Conservation (phyloP, 495 filamentous ascomycete genomes). For the Aspergillus avenaceus region DNA sequence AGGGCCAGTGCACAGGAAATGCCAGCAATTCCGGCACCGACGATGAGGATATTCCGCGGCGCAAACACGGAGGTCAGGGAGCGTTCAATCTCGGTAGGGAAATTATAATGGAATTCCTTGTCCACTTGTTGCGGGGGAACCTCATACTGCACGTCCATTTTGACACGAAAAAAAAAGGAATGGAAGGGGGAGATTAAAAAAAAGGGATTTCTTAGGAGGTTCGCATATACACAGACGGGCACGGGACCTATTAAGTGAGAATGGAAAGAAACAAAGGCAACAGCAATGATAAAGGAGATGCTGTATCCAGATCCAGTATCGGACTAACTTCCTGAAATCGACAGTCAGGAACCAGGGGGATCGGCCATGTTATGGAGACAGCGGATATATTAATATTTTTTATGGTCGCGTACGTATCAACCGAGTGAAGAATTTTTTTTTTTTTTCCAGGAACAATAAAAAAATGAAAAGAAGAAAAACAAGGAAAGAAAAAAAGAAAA, state of each 20-base stretch:
- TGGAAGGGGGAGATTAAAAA: background rate
- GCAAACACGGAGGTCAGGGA: conserved; percentile 11
- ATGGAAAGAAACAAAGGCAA: background rate
- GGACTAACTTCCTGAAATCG: background rate
- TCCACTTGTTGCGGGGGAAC: background rate
- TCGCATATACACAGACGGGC: background rate
- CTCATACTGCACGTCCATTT: conserved; percentile 4
- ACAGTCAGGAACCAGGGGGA: background rate
- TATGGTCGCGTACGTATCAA: background rate
- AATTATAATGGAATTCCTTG: conserved; percentile 6
- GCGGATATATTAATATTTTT: background rate
- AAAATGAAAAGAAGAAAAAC: background rate
- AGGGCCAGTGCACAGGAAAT: conserved; percentile 51
- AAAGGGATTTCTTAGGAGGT: too few species aligned
- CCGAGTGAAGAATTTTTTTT: background rate
- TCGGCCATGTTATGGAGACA: background rate
- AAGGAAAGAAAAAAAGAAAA: background rate
- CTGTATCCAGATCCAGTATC: background rate
- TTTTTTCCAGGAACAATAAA: background rate
- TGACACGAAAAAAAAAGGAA: background rate
- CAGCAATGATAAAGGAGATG: background rate
- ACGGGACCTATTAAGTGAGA: background rate
- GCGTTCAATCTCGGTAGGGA: conserved; percentile 8
- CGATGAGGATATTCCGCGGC: conserved; percentile 40
- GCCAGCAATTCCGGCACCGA: conserved; percentile 56